A percentile compares a stretch with the other conserved stretches of the same genome.
Conservation (phyloP, 2,329 filamentous ascomycete genomes). For the Proliferodiscus dingleyae region DNA sequence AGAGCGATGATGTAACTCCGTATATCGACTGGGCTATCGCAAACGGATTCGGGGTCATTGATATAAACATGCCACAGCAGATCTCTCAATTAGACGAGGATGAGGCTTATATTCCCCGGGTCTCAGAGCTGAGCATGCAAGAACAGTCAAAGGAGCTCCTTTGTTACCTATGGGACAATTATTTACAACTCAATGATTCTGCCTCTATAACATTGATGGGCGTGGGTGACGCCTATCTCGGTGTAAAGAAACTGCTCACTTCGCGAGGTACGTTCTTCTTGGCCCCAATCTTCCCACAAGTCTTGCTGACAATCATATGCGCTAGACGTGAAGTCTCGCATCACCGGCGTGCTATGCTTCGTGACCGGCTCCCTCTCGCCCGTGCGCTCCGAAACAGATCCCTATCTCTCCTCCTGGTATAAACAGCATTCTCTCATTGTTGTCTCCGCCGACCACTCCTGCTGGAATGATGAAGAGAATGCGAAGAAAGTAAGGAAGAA, state of each 20-base stretch:
- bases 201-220: conserved; percentile 81
- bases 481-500: conserved; percentile 54
- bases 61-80: conserved; percentile 83
- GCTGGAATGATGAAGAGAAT: conserved; percentile 64
- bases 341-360: conserved; percentile 75
- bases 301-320: conserved; percentile 12
- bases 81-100: conserved; percentile 35
- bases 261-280: conserved; percentile 55
- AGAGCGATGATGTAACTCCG: conserved; percentile 76
- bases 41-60: conserved; percentile 79
- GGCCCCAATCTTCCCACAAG: conserved; percentile 1
- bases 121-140: conserved; percentile 45
- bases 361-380: conserved; percentile 72
- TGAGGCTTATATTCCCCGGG: conserved; percentile 18
- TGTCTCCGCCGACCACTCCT: conserved; percentile 68
- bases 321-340: conserved; percentile 59
- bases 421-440: conserved; percentile 75
- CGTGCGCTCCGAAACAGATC: conserved; percentile 72
- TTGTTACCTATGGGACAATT: conserved; percentile 94
- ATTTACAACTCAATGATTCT: conserved; percentile 71
- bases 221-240: conserved; percentile 82
- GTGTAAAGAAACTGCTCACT: conserved; percentile 74
- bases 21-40: conserved; percentile 80
- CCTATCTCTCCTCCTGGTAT: conserved; percentile 76
- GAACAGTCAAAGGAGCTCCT: conserved; percentile 66